Evolutionary conservation across 1,139 yeast species (phyloP), one percentile per base, ranked within the genome.

Genomic region (Taphrina communis): DNA sequence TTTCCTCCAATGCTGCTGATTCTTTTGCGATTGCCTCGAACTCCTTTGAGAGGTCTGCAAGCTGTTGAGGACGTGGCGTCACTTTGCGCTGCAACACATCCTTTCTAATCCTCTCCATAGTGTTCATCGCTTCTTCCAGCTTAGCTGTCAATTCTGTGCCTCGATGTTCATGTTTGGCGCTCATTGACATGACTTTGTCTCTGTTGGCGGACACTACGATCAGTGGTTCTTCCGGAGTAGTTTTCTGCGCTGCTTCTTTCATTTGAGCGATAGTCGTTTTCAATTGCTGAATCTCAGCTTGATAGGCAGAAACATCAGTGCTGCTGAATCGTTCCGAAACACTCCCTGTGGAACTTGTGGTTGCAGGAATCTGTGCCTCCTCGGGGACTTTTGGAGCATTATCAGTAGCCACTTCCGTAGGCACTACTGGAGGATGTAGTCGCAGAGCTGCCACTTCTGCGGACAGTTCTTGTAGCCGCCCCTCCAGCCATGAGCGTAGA

Each of bases 11-110:
- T 6, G 79, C 78, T 2, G 78, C 77, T 61, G 93, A 81, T 17
- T 84, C 83, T 0, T 73, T 69, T 70, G 84, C 83, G 0, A 96
- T 94, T 0, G 79, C 81, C 5, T 76, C 80, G 36, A 94, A 82
- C 73, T 92, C 96, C 73, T 85, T 86, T 14, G 83, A 75, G 1
- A 95, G 88, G 42, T 82, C 80, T 56, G 84, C 87, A 50, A 94
- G 79, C 75, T 92, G 96, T 71, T 88, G 87, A 59, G 84, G 86
- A 0, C 91, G 82, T 14, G 96, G 93, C 59, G 93, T 84, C 0
- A 92, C 95, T 21, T 97, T 97, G 72, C 97, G 84, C 71, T 88
- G 90, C 0, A 97, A 97, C 12, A 94, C 97, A 78, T 93, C 99
- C 73, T 91, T 88, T 71, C 97, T 83, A 70, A 94, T 81, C 0